Evolutionary conservation across 179 eudicot genomes (phyloP).

Genomic region (Corrigiola litoralis): DNA sequence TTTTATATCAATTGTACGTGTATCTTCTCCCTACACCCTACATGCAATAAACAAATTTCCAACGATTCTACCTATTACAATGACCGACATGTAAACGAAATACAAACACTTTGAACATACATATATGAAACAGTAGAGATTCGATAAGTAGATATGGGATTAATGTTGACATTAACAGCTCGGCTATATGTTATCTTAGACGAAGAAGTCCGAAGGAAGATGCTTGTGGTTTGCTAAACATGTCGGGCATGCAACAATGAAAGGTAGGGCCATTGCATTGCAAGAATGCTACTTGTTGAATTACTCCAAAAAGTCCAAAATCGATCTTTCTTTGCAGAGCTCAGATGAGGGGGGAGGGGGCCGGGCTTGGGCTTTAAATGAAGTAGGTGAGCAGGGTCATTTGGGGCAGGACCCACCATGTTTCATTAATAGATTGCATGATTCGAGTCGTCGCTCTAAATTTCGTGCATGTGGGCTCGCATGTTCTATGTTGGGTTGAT

Average conservation of each 20-base stretch:
- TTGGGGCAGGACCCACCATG: constrained; percentile 10
- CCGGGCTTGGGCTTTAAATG: constrained; percentile 7
- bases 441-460: constrained; percentile 7
- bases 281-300: constrained; percentile 1
- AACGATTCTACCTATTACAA: too few species aligned
- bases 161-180: neutral
- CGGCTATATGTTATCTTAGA: neutral
- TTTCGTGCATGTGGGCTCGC: constrained; percentile 19
- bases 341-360: neutral
- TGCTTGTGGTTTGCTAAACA: constrained; percentile 20
- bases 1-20: too few species aligned
- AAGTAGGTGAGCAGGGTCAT: neutral
- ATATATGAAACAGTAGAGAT: too few species aligned
- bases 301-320: too few species aligned
- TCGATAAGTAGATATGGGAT: neutral
- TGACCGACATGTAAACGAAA: too few species aligned
- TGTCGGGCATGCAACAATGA: constrained; percentile 12
- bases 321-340: neutral
- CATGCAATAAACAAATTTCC: too few species aligned
- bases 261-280: constrained; percentile 4
- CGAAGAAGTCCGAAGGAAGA: neutral
- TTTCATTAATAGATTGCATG: constrained; percentile 9
- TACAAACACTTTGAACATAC: neutral
- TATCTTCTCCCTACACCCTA: too few species aligned
- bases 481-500: neutral